Evolutionary conservation across 192 early-diverging fungal species (phyloP), one percentile per base, ranked within the genome.

Genomic region (Coemansia pectinata): DNA sequence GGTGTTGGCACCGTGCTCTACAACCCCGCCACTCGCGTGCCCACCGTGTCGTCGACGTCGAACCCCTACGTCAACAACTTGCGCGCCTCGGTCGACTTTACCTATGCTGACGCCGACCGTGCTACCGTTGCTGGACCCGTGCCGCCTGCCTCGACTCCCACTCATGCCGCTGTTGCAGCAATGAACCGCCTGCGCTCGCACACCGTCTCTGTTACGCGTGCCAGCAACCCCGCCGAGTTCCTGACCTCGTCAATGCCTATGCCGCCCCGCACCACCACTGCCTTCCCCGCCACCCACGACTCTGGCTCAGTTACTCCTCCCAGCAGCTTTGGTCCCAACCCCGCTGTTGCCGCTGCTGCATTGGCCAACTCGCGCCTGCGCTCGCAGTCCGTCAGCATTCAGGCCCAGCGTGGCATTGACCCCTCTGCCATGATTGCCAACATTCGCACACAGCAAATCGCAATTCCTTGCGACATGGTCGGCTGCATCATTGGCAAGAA

Each of bases 401-500:
- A 79, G 62, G 73, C 77, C 44, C 77, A 76, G 70, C 77, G 81
- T 34, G 71, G 65, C 55, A 71, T 78, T 41, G 77, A 79, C 66
- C 76, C 83, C 21, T 63, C 76, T 1, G 66, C 69, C 39, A 41
- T 77, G 39, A 70, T 82, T 67, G 74, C 83, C 59, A 87, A 89
- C 73, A 85, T 88, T 71, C 90, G 91, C 72, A 93, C 88, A 27
- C 91, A 94, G 74, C 90, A 96, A 69, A 95, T 98, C 71, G 89
- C 89, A 57, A 95, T 99, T 64, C 95, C 97, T 19, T 89, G 90
- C 74, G 95, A 96, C 76, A 93, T 98, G 92, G 95, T 96, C 53
- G 97, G 97, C 31, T 95, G 94, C 71, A 95, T 99, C 74, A 99
- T 99, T 80, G 97, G 97, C 67, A 96, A 96, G 81, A 90, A 87